Evolutionary conservation across 1,284 basidiomycete species (phyloP), one percentile per base, ranked within the genome.

Genomic region (Filobasidium uniguttulatum): DNA sequence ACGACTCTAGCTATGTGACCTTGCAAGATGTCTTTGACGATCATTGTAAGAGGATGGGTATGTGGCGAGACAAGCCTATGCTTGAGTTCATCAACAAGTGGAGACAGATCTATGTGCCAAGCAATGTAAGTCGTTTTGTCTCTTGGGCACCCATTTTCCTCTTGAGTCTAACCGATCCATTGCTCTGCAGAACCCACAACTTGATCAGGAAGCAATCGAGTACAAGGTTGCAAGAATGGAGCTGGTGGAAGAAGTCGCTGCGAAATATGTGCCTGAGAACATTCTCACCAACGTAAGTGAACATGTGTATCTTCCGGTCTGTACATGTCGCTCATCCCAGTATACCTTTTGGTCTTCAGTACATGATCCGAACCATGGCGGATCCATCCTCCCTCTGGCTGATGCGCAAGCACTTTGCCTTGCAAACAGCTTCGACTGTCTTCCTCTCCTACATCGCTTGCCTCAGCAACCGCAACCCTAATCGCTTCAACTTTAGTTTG

Each of bases 361-460:
- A 89, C 66, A 86, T 98, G 81, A 76, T 81, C 38, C 79, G 79
- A 44, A 83, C 83, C 22, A 94, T 96, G 86, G 72, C 76, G 25
- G 78, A 77, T 4, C 81, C 93, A 1, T 79, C 80, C 53, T 89
- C 94, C 59, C 75, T 98, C 5, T 99, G 93, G 91, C 78, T 87
- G 55, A 88, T 97, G 80, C 81, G 94, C 56, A 98, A 96, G 72
- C 89, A 96, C 67, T 96, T 98, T 68, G 83, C 91, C 9, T 70
- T 85, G 37, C 91, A 98, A 65, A 75, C 88, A 37, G 88, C 94
- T 0, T 77, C 86, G 0, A 80, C 79, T 35, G 85, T 85, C 60
- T 98, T 98, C 75, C 82, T 94, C 75, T 94, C 90, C 7, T 96
- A 86, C 64, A 74, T 85, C 36, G 78, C 96, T 57, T 86, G 81